phyloP scores from a whole-genome alignment of 2,329 filamentous ascomycete species.

The Diaporthe longicolla region DNA sequence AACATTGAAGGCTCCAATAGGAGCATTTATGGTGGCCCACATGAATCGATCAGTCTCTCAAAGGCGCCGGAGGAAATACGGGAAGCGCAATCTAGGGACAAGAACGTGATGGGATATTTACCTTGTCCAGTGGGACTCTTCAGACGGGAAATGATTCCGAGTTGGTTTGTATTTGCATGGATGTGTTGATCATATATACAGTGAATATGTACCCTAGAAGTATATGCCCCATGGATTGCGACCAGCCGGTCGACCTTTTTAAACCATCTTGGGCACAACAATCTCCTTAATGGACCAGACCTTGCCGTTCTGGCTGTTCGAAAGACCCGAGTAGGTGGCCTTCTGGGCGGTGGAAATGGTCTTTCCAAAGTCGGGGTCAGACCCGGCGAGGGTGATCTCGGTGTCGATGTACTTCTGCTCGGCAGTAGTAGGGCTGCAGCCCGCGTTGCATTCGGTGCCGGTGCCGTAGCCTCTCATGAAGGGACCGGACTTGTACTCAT shows the following conservation, averaged over 20 bases:
- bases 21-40: no score
- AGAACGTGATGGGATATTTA: neutral
- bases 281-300: slow-evolving; percentile 53
- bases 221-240: no score
- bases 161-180: neutral
- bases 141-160: neutral
- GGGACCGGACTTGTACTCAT: slow-evolving; percentile 52
- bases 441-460: slow-evolving; percentile 57
- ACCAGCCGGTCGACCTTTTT: neutral
- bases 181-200: neutral
- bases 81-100: no score
- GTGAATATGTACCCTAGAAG: neutral
- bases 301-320: slow-evolving; percentile 52
- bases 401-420: slow-evolving; percentile 57
- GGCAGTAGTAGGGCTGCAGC: slow-evolving; percentile 56
- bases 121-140: no score
- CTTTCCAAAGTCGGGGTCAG: slow-evolving; percentile 50
- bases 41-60: no score
- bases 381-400: slow-evolving; percentile 53
- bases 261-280: slow-evolving; percentile 22
- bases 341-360: slow-evolving; percentile 49
- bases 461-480: slow-evolving; percentile 56
- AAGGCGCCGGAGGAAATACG: no score
- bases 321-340: slow-evolving; percentile 53
- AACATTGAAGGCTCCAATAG: no score